Conservation (phyloP, 2,329 filamentous ascomycete genomes). For the Pseudogymnoascus sp. region DNA sequence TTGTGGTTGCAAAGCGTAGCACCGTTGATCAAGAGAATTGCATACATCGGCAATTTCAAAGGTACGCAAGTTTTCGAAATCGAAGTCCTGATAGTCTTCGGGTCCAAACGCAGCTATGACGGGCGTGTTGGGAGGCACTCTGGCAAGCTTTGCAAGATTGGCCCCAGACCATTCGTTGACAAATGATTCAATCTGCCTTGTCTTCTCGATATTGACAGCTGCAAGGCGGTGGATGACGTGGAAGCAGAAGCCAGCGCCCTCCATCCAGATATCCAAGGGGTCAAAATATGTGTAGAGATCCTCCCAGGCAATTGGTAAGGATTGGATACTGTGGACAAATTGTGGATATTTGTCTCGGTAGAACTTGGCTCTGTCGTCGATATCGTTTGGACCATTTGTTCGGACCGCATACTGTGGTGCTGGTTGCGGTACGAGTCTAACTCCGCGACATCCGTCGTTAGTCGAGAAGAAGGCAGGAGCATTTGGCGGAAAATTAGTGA, state of each 20-base stretch:
- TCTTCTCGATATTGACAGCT: not conserved
- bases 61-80: not conserved
- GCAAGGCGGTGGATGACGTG: constrained; percentile 23
- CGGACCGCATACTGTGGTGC: constrained; percentile 12
- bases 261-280: constrained; percentile 24
- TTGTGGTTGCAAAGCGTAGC: not conserved
- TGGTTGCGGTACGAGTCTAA: constrained; percentile 12
- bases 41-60: not conserved
- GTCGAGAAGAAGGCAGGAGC: constrained; percentile 21
- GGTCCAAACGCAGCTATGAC: not conserved
- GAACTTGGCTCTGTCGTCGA: constrained; percentile 12
- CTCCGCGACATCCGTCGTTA: constrained; percentile 9
- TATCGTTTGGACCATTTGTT: constrained; percentile 12
- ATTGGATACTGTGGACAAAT: constrained; percentile 6
- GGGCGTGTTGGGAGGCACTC: not conserved
- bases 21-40: not conserved
- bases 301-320: constrained; percentile 18
- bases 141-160: constrained; percentile 7
- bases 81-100: constrained; percentile 7
- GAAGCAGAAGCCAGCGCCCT: constrained; percentile 25
- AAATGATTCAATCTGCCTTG: not conserved
- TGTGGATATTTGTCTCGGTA: constrained; percentile 16
- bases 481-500: constrained; percentile 13
- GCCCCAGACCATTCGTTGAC: not conserved
- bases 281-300: constrained; percentile 28